Conservation (phyloP, 768 basidiomycete species). For the Podaxis rugospora region DNA sequence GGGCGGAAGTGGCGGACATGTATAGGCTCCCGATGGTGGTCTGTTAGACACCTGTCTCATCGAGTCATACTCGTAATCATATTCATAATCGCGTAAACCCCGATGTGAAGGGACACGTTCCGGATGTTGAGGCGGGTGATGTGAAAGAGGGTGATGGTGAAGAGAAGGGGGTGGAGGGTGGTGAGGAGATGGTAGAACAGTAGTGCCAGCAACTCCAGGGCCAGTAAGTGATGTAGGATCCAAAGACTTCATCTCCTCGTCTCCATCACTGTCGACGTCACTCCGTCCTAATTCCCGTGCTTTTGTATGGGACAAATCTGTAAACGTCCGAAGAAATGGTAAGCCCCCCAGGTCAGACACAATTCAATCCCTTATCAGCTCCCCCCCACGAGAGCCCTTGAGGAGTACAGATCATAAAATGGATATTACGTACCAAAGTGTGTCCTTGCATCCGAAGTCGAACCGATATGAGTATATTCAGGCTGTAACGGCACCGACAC, state of each 20-base stretch:
- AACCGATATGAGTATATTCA: not conserved
- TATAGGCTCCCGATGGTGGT: not conserved
- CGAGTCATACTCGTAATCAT: not conserved
- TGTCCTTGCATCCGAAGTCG: not conserved
- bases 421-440: not conserved
- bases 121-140: not conserved
- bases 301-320: not conserved
- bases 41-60: not conserved
- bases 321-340: not conserved
- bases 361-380: not conserved
- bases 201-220: conserved; percentile 5
- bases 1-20: not conserved
- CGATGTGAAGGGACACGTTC: not conserved
- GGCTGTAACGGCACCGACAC: not conserved
- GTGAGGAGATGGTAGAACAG: not conserved
- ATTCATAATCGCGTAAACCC: not conserved
- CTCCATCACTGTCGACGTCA: conserved; percentile 1
- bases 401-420: not conserved
- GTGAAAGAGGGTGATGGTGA: not conserved
- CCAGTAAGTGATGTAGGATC: conserved; percentile 2
- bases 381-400: not conserved
- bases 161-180: not conserved
- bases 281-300: not conserved
- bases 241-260: not conserved
- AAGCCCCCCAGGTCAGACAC: not conserved